Evolutionary conservation across 768 basidiomycete genomes (phyloP).

Genomic region (Cystobasidium tubakii): DNA sequence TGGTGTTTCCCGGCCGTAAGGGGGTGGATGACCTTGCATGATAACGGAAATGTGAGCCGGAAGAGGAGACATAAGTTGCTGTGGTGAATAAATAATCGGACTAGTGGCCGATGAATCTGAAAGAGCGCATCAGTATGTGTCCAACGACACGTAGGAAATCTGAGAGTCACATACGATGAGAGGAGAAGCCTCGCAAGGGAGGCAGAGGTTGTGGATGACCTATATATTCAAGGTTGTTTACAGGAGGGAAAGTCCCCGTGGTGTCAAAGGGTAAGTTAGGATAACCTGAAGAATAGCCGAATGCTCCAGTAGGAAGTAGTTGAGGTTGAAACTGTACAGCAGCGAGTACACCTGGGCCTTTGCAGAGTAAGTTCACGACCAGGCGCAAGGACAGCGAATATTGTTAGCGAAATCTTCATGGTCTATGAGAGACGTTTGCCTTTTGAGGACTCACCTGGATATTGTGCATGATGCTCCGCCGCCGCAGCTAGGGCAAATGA

Average conservation of each 20-base stretch:
- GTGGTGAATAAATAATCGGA: background rate
- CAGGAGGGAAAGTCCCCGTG: background rate
- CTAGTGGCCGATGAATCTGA: background rate
- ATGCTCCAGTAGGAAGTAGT: background rate
- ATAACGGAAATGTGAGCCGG: background rate
- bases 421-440: too few relatives aligned
- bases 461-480: background rate
- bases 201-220: constrained; percentile 1
- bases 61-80: background rate
- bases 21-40: background rate
- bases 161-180: background rate
- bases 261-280: background rate
- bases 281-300: background rate
- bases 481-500: background rate
- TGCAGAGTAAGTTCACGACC: background rate
- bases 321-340: background rate
- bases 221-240: background rate
- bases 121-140: background rate
- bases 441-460: constrained; percentile 12
- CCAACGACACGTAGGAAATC: background rate
- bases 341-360: background rate
- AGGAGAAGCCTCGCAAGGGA: constrained; percentile 2
- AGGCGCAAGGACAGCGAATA: too few relatives aligned
- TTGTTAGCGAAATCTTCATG: too few relatives aligned
- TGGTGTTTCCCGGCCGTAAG: background rate